Percentiles rank a stretch among this genome's conserved stretches.
phyloP scores from a whole-genome alignment of 2,329 filamentous ascomycete genomes.

The Pseudogymnoascus sp. region DNA sequence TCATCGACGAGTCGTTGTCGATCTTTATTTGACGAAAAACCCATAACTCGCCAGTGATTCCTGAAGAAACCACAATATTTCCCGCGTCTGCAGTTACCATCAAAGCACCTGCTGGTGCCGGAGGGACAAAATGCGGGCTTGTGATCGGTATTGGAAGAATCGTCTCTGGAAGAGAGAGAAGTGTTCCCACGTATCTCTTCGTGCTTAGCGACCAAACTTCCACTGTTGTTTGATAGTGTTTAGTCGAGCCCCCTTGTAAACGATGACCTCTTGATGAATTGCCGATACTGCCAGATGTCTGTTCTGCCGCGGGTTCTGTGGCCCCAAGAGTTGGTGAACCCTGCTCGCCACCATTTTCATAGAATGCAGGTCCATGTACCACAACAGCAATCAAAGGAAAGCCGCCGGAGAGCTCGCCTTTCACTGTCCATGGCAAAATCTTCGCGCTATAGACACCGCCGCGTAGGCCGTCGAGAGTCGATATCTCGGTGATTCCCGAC shows the following conservation, averaged over 20 bases:
- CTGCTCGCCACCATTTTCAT: slow-evolving; percentile 18
- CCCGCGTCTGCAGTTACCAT: slow-evolving; percentile 64
- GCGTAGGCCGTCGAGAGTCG: slow-evolving; percentile 64
- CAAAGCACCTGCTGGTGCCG: slow-evolving; percentile 62
- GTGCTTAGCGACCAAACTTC: slow-evolving; percentile 80
- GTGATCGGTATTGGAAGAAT: slow-evolving; percentile 40
- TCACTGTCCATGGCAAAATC: slow-evolving; percentile 61
- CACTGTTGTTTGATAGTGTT: slow-evolving; percentile 73
- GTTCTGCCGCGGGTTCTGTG: slow-evolving; percentile 12
- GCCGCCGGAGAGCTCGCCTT: slow-evolving; percentile 39
- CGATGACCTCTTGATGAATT: slow-evolving; percentile 11
- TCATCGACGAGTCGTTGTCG: slow-evolving; percentile 34
- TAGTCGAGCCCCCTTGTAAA: slow-evolving; percentile 20
- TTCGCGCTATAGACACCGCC: slow-evolving; percentile 78
- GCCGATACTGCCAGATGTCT: slow-evolving; percentile 13
- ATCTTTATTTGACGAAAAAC: slow-evolving; percentile 51
- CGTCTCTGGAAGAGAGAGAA: slow-evolving; percentile 62
- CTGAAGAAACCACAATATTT: slow-evolving; percentile 67
- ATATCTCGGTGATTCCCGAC: slow-evolving; percentile 60
- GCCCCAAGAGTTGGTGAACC: not conserved
- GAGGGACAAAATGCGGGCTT: slow-evolving; percentile 58
- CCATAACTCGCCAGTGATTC: slow-evolving; percentile 78
- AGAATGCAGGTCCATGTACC: slow-evolving; percentile 64
- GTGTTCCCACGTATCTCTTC: slow-evolving; percentile 59
- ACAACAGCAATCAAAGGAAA: slow-evolving; percentile 72